These are phyloP conservation scores for Calocybe indica DNA, from an alignment of 768 basidiomycete genomes.

Conservation along the genomic window DNA sequence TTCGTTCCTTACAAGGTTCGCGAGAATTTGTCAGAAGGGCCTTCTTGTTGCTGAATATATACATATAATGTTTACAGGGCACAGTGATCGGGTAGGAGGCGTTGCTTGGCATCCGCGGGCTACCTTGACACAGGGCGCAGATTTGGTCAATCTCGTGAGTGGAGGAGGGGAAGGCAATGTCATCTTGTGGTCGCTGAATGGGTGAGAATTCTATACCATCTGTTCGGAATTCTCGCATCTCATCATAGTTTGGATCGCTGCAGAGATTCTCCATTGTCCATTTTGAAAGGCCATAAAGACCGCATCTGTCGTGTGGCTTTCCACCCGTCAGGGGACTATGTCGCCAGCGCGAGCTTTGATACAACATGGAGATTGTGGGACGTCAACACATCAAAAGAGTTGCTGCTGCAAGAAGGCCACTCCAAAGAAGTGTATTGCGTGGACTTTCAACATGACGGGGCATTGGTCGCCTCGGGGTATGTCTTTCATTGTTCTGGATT, in stretches of 20 bases:
- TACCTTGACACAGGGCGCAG: conserved; percentile 60
- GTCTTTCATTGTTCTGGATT: conserved; percentile 14
- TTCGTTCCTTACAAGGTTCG: conserved; percentile 69
- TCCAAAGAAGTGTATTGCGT: conserved; percentile 94
- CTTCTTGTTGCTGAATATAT: no score
- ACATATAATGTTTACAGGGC: conserved; percentile 43
- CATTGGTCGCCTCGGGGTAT: conserved; percentile 89
- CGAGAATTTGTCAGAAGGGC: not conserved
- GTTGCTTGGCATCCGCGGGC: conserved; percentile 98
- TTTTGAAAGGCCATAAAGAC: conserved; percentile 82
- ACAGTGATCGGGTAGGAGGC: conserved; percentile 88
- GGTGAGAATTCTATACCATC: conserved; percentile 35
- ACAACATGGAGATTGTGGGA: conserved; percentile 99
- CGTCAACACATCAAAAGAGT: conserved; percentile 70
- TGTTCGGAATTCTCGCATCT: not conserved
- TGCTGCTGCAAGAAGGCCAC: conserved; percentile 93
- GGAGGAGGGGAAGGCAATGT: conserved; percentile 86
- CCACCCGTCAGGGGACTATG: conserved; percentile 91
- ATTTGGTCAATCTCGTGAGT: conserved; percentile 79
- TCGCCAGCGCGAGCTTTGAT: conserved; percentile 94
- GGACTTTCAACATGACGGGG: conserved; percentile 95
- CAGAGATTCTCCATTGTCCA: conserved; percentile 83
- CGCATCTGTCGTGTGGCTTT: conserved; percentile 93
- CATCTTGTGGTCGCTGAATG: conserved; percentile 84
- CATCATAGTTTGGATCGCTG: conserved; percentile 1